phyloP scores from a whole-genome alignment of 148 eudicot genomes.

The Amaranthus hypochondriacus region DNA sequence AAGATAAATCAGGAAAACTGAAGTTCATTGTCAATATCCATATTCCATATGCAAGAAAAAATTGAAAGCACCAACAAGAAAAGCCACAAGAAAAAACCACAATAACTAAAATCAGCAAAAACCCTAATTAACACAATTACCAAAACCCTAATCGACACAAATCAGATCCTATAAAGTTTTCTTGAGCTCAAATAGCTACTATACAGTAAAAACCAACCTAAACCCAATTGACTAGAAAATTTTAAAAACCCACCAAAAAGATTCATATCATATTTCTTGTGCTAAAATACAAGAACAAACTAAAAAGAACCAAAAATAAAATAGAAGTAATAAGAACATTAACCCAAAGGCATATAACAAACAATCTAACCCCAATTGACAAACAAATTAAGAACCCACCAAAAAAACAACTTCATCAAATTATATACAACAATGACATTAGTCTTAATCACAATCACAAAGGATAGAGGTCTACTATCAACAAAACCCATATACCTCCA shows the following conservation, averaged over 20 bases:
- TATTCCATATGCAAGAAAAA: not conserved
- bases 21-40: not conserved
- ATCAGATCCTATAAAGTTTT: no score
- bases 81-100: not conserved
- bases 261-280: not conserved
- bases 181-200: not conserved
- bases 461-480: no score
- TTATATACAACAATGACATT: no score
- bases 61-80: not conserved
- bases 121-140: not conserved
- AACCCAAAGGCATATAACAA: not conserved
- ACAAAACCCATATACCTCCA: not conserved
- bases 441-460: no score
- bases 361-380: not conserved
- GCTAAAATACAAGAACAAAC: not conserved
- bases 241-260: not conserved
- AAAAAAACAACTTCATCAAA: no score
- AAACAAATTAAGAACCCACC: not conserved
- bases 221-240: not conserved
- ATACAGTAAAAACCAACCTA: not conserved
- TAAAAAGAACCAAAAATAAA: constrained; percentile 13
- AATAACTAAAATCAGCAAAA: constrained; percentile 3
- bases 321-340: not conserved
- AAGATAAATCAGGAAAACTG: not conserved
- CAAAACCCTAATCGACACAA: no score